Percentiles rank a stretch among this genome's conserved stretches.
Conservation (phyloP, 1,284 basidiomycete species). For the Termitomyces sp. region DNA sequence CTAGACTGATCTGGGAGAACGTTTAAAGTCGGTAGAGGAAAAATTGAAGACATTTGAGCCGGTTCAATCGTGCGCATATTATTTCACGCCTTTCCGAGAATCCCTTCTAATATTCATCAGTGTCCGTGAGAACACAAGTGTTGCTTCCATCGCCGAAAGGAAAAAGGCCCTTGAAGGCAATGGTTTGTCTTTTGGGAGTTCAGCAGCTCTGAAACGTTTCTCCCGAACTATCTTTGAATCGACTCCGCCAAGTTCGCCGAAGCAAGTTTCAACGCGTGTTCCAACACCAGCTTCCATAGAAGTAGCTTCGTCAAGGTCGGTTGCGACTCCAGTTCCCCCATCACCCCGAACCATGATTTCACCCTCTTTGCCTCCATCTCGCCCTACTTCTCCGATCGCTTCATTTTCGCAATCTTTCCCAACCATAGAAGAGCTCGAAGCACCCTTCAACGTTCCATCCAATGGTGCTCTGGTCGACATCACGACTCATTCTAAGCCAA, state of each 20-base stretch:
- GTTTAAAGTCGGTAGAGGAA: slow-evolving; percentile 48
- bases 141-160: slow-evolving; percentile 59
- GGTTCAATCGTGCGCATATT: slow-evolving; percentile 36
- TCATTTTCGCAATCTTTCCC: slow-evolving; percentile 63
- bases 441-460: slow-evolving; percentile 42
- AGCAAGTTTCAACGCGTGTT: slow-evolving; percentile 23
- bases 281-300: slow-evolving; percentile 26
- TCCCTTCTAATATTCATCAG: slow-evolving; percentile 6
- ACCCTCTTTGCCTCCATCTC: slow-evolving; percentile 68
- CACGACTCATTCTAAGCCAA: slow-evolving; percentile 17
- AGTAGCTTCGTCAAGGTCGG: slow-evolving; percentile 27
- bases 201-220: slow-evolving; percentile 39
- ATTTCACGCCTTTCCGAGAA: background rate
- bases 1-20: slow-evolving; percentile 37
- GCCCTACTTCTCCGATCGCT: slow-evolving; percentile 53
- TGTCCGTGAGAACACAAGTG: slow-evolving; percentile 19
- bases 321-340: slow-evolving; percentile 30
- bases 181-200: slow-evolving; percentile 46
- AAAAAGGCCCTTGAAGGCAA: slow-evolving; percentile 64
- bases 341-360: slow-evolving; percentile 57
- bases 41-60: slow-evolving; percentile 55
- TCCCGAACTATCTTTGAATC: slow-evolving; percentile 42
- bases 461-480: slow-evolving; percentile 36
- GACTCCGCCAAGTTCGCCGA: slow-evolving; percentile 34
- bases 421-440: slow-evolving; percentile 70